Conservation (phyloP, 805 yeast genomes). For the Sungouiella thailandica region DNA sequence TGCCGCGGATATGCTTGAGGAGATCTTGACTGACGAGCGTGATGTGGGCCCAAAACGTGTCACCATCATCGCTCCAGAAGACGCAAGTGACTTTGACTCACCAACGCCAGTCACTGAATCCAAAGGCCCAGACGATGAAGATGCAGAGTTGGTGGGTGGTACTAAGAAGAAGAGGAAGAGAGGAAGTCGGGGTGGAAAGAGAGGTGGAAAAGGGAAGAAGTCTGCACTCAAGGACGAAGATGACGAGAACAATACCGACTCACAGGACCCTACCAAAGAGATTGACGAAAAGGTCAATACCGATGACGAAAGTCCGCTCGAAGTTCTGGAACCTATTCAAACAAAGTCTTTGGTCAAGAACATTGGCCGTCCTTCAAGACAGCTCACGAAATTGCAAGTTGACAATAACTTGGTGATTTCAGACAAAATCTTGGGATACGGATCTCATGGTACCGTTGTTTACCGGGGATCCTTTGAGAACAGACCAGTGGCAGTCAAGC, state of each 20-base stretch:
- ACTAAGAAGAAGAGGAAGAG: slow-evolving; percentile 64
- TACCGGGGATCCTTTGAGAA: slow-evolving; percentile 85
- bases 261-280: slow-evolving; percentile 1
- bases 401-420: slow-evolving; percentile 58
- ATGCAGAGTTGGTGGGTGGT: slow-evolving; percentile 8
- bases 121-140: neutral
- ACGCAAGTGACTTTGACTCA: neutral
- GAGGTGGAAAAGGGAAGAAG: slow-evolving; percentile 31
- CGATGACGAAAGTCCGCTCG: slow-evolving; percentile 1
- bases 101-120: neutral
- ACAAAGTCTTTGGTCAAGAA: slow-evolving; percentile 27
- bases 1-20: neutral
- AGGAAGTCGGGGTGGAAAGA: slow-evolving; percentile 81
- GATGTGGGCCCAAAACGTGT: slow-evolving; percentile 11
- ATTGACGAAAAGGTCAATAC: slow-evolving; percentile 7
- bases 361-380: slow-evolving; percentile 8
- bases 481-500: slow-evolving; percentile 92
- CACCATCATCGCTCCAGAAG: slow-evolving; percentile 4
- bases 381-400: slow-evolving; percentile 31
- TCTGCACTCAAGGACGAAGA: slow-evolving; percentile 30
- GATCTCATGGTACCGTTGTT: slow-evolving; percentile 95
- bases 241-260: slow-evolving; percentile 3
- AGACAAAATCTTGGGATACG: slow-evolving; percentile 81
- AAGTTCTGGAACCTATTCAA: slow-evolving; percentile 10
- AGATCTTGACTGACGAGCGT: slow-evolving; percentile 9